Percentiles rank a stretch among this genome's conserved stretches.
These are phyloP conservation scores for Elsinoe batatas DNA, from an alignment of 2,329 filamentous ascomycete species.

Conservation along the genomic window DNA sequence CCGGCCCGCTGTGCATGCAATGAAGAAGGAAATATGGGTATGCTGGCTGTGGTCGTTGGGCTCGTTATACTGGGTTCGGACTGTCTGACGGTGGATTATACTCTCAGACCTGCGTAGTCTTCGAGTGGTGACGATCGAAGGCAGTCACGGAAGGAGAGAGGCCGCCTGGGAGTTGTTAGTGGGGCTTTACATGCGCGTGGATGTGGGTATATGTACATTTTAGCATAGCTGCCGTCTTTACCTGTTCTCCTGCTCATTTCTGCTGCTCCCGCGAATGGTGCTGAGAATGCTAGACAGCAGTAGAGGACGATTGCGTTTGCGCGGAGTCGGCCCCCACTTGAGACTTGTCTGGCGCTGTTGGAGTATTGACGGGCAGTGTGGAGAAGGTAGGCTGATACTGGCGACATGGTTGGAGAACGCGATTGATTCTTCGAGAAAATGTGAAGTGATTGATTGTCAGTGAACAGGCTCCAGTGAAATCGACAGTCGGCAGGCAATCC, in stretches of 20 bases:
- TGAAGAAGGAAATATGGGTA: not conserved
- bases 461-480: not conserved
- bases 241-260: conserved; percentile 24
- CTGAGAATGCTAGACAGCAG: conserved; percentile 27
- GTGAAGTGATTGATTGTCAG: not conserved
- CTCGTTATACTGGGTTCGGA: not conserved
- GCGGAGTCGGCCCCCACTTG: conserved; percentile 20
- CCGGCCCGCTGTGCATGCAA: conserved; percentile 1
- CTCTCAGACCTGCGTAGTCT: conserved; percentile 24
- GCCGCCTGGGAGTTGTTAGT: conserved; percentile 20
- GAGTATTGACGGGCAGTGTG: conserved; percentile 24
- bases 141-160: conserved; percentile 28
- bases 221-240: conserved; percentile 25
- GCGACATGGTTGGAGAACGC: conserved; percentile 6
- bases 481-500: not conserved
- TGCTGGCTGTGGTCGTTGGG: not conserved
- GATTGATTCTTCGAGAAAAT: not conserved
- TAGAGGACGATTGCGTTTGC: conserved; percentile 23
- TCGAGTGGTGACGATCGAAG: conserved; percentile 26
- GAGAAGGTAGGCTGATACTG: conserved; percentile 17
- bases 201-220: conserved; percentile 20
- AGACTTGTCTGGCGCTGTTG: conserved; percentile 17
- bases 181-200: not conserved
- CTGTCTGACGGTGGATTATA: not conserved
- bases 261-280: conserved; percentile 27